phyloP scores from a whole-genome alignment of 2,329 filamentous ascomycete species.

The Colletotrichum theobromicola region DNA sequence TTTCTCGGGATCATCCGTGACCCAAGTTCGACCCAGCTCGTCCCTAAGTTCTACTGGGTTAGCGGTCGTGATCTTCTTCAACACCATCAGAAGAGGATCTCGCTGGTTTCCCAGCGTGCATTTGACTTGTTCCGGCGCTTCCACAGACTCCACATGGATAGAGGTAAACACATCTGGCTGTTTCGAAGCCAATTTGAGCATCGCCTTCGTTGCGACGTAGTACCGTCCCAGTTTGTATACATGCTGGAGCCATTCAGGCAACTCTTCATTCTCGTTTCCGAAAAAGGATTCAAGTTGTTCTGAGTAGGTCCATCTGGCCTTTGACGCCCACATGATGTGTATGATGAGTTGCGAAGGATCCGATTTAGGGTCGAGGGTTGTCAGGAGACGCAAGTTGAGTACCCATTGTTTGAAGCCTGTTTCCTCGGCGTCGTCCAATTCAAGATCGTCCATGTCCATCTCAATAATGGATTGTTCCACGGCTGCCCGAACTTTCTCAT shows the following conservation, averaged over 20 bases:
- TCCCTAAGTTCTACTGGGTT: background rate
- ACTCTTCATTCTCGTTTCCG: constrained; percentile 12
- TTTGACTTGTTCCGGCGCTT: background rate
- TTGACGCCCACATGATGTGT: constrained; percentile 28
- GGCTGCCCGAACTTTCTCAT: background rate
- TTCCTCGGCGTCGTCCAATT: background rate
- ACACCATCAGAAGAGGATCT: background rate
- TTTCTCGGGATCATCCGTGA: constrained; percentile 17
- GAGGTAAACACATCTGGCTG: constrained; percentile 25
- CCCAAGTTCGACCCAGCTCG: background rate
- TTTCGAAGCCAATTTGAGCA: constrained; percentile 31
- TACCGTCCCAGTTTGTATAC: constrained; percentile 33
- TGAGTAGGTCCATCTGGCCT: constrained; percentile 28
- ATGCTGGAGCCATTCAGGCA: background rate
- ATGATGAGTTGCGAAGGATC: background rate
- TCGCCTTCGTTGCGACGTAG: constrained; percentile 26
- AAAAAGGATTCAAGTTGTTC: constrained; percentile 25
- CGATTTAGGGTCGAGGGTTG: accelerated
- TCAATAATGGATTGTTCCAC: background rate
- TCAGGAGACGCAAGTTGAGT: background rate
- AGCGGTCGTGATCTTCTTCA: background rate
- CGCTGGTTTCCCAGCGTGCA: background rate
- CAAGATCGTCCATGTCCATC: background rate
- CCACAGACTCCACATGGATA: constrained; percentile 20
- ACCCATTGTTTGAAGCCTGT: background rate